A percentile compares a stretch with the other conserved stretches of the same genome.
phyloP scores from a whole-genome alignment of 2,329 filamentous ascomycete species.

The Chrysosporium keratinophilum region DNA sequence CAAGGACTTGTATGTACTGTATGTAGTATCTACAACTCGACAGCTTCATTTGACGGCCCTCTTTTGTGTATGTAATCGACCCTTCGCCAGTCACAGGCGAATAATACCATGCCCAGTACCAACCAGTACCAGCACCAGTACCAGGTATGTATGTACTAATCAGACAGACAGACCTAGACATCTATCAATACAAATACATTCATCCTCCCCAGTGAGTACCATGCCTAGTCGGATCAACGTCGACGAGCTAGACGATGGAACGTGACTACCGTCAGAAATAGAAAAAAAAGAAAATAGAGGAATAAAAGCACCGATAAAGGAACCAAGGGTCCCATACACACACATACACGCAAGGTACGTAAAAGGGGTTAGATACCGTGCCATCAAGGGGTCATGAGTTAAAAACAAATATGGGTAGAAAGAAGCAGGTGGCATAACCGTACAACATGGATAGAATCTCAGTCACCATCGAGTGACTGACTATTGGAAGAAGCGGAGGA shows the following conservation, averaged over 20 bases:
- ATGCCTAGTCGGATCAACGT: background rate
- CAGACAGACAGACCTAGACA: background rate
- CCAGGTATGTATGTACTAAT: background rate
- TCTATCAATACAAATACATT: slow-evolving; percentile 9
- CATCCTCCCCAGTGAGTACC: background rate
- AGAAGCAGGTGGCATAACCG: background rate
- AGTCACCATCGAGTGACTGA: background rate
- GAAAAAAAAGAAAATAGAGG: background rate
- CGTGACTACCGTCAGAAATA: background rate
- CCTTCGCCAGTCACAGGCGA: too few species aligned
- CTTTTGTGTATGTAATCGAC: too few species aligned
- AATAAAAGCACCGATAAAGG: background rate
- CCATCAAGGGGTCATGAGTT: slow-evolving; percentile 5
- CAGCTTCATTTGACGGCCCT: background rate
- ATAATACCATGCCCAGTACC: too few species aligned
- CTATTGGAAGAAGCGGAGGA: background rate
- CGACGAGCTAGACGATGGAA: background rate
- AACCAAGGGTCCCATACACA: background rate
- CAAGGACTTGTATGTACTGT: too few species aligned
- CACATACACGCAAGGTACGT: too few species aligned
- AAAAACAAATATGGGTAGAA: background rate
- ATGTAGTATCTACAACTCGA: background rate
- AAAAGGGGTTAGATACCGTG: background rate
- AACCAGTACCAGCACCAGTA: too few species aligned
- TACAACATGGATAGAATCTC: slow-evolving; percentile 1